Evolutionary conservation across 2,329 filamentous ascomycete species (phyloP).

Genomic region (Exophiala spinifera): DNA sequence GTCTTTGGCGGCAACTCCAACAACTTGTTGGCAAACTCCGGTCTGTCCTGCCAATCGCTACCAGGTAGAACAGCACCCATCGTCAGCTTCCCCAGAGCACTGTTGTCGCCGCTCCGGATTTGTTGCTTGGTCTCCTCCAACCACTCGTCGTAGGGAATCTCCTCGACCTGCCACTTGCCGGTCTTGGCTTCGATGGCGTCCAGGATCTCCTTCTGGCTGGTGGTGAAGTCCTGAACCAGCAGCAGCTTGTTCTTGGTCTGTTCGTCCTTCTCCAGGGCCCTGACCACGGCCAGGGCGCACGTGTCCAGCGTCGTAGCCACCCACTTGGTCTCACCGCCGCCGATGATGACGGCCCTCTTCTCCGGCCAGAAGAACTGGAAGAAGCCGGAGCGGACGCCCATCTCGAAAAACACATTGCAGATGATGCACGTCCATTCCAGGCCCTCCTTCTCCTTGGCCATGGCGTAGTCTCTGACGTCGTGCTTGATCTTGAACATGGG

Average conservation of each 20-base stretch:
- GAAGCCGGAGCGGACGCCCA: slow-evolving; percentile 39
- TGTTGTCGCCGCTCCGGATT: slow-evolving; percentile 16
- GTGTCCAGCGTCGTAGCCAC: slow-evolving; percentile 48
- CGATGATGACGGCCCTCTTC: slow-evolving; percentile 43
- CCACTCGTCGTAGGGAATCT: slow-evolving; percentile 12
- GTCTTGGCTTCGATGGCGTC: slow-evolving; percentile 27
- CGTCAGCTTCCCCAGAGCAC: slow-evolving; percentile 18
- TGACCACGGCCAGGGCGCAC: slow-evolving; percentile 49
- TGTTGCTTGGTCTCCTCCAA: slow-evolving; percentile 12
- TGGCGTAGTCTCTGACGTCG: slow-evolving; percentile 32
- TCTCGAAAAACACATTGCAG: slow-evolving; percentile 38
- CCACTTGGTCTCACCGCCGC: slow-evolving; percentile 51
- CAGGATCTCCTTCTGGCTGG: slow-evolving; percentile 45
- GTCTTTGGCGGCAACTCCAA: slow-evolving; percentile 18
- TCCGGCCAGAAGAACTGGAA: slow-evolving; percentile 43
- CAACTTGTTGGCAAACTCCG: slow-evolving; percentile 13
- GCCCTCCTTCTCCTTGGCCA: slow-evolving; percentile 23
- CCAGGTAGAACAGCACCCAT: slow-evolving; percentile 15
- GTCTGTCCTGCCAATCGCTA: slow-evolving; percentile 14
- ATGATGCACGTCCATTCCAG: slow-evolving; percentile 34
- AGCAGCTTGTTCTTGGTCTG: slow-evolving; percentile 55
- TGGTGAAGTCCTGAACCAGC: slow-evolving; percentile 44
- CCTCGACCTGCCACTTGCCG: slow-evolving; percentile 19
- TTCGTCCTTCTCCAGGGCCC: slow-evolving; percentile 47
- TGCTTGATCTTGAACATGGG: slow-evolving; percentile 33